Evolutionary conservation across 345 rosid species (phyloP).

Genomic region (Euphorbia lathyris): DNA sequence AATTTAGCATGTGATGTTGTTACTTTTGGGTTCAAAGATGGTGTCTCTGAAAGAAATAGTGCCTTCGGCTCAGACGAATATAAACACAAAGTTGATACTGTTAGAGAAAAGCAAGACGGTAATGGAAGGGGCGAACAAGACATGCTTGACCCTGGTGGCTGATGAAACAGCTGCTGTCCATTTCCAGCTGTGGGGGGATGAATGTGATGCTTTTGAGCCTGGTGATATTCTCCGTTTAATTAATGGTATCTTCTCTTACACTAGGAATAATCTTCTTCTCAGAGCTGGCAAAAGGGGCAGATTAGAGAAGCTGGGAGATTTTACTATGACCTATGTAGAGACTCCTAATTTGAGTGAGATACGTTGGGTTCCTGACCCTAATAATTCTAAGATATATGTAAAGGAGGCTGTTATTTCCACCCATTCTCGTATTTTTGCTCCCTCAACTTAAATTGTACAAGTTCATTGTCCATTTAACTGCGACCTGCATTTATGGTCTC

Average conservation of each 20-base stretch:
- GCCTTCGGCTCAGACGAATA: slow-evolving; percentile 71
- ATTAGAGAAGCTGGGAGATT: slow-evolving; percentile 60
- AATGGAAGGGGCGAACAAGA: slow-evolving; percentile 39
- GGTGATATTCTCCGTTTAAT: slow-evolving; percentile 50
- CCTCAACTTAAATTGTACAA: slow-evolving; percentile 28
- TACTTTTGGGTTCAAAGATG: no score
- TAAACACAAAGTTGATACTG: slow-evolving; percentile 58
- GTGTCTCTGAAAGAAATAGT: slow-evolving; percentile 45
- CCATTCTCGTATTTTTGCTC: slow-evolving; percentile 59
- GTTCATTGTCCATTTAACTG: no score
- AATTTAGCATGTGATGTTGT: no score
- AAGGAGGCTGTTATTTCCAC: slow-evolving; percentile 48
- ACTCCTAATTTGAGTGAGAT: slow-evolving; percentile 80
- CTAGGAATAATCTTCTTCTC: slow-evolving; percentile 44
- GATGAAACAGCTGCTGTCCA: slow-evolving; percentile 75
- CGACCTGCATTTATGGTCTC: no score
- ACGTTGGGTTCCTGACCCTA: slow-evolving; percentile 53
- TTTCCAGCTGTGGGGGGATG: slow-evolving; percentile 71
- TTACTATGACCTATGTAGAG: slow-evolving; percentile 61
- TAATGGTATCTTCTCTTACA: slow-evolving; percentile 69
- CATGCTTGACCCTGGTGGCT: slow-evolving; percentile 56
- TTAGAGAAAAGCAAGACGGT: slow-evolving; percentile 42
- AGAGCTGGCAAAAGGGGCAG: slow-evolving; percentile 63
- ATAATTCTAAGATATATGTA: slow-evolving; percentile 41
- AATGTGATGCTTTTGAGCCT: slow-evolving; percentile 58